Conservation (phyloP, 169 alveolate species). For the Plasmodium vivax region DNA sequence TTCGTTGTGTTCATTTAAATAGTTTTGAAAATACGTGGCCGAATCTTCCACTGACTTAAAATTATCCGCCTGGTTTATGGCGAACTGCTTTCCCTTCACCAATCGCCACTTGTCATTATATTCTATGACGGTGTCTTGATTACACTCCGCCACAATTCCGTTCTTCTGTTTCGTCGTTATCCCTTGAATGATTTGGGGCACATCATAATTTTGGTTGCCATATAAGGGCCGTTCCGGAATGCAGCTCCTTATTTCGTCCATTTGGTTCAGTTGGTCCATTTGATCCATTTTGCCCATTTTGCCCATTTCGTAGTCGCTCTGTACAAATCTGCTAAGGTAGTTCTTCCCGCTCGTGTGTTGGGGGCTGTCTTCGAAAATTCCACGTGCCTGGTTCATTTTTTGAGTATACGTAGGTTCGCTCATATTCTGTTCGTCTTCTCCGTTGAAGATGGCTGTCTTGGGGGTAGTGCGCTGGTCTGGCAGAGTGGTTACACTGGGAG, state of each 20-base stretch:
- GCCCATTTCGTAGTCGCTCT: constrained; percentile 8
- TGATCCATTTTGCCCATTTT: not conserved
- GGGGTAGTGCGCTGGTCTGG: not conserved
- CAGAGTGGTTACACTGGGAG: not conserved
- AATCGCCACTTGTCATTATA: constrained; percentile 72
- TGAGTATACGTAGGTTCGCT: not conserved
- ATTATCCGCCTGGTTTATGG: constrained; percentile 38
- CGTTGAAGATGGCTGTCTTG: not conserved
- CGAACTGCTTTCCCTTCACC: constrained; percentile 50
- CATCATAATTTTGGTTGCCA: constrained; percentile 24
- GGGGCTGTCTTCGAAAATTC: not conserved
- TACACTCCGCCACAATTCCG: constrained; percentile 57
- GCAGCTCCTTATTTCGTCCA: constrained; percentile 46
- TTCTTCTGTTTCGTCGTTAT: constrained; percentile 47
- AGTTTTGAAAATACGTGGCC: constrained; percentile 29
- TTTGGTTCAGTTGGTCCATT: not conserved
- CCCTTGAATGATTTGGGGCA: constrained; percentile 67
- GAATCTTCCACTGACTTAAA: constrained; percentile 54
- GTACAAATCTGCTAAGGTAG: constrained; percentile 16
- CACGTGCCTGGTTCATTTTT: not conserved
- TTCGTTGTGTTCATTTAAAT: constrained; percentile 50
- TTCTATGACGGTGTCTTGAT: constrained; percentile 70
- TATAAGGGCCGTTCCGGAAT: constrained; percentile 51
- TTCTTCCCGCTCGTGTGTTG: constrained; percentile 13
- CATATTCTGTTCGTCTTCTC: not conserved